Conservation (phyloP, 2,329 filamentous ascomycete species). For the Emericellopsis atlantica region DNA sequence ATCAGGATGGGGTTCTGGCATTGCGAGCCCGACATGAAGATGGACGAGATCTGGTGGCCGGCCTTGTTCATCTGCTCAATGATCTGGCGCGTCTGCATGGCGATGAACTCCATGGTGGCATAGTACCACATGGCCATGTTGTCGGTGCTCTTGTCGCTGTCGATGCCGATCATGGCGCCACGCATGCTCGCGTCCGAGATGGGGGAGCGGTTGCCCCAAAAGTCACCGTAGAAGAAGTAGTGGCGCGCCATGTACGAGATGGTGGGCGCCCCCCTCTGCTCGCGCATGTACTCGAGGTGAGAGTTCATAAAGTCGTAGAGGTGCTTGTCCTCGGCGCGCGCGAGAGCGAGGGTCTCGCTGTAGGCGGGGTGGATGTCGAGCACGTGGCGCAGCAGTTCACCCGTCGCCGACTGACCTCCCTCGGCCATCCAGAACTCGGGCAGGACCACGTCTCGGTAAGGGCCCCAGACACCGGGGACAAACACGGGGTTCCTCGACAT, state of each 20-base stretch:
- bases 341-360: constrained; percentile 64
- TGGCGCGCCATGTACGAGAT: constrained; percentile 82
- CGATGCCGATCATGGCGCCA: constrained; percentile 76
- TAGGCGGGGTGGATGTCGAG: constrained; percentile 91
- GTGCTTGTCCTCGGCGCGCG: constrained; percentile 72
- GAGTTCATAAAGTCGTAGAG: constrained; percentile 93
- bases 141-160: constrained; percentile 75
- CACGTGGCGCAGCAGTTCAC: constrained; percentile 86
- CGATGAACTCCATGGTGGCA: constrained; percentile 94
- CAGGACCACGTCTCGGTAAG: constrained; percentile 86
- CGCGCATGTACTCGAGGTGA: constrained; percentile 66
- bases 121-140: constrained; percentile 89
- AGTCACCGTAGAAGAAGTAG: constrained; percentile 96
- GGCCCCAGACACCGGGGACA: constrained; percentile 91
- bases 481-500: constrained; percentile 92
- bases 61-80: constrained; percentile 85
- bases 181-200: constrained; percentile 90
- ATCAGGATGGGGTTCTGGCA: constrained; percentile 94
- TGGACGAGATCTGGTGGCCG: constrained; percentile 77
- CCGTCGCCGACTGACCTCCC: constrained; percentile 91
- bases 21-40: constrained; percentile 98
- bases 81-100: constrained; percentile 92
- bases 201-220: constrained; percentile 93
- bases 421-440: constrained; percentile 95
- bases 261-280: constrained; percentile 56